Evolutionary conservation across 2,329 filamentous ascomycete species (phyloP).

Genomic region (Cadophora gregata): DNA sequence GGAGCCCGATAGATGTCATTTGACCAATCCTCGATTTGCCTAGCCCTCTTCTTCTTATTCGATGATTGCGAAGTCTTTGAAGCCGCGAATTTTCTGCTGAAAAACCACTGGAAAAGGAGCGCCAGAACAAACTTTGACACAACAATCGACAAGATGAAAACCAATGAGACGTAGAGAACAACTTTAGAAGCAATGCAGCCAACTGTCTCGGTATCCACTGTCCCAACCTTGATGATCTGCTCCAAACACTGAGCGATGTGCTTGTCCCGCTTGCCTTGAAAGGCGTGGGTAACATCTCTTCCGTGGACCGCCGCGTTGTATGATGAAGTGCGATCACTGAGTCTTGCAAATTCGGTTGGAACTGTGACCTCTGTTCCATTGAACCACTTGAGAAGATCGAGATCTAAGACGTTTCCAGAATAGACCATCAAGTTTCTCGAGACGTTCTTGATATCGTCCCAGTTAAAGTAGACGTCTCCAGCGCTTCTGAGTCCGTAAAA

Average conservation of each 20-base stretch:
- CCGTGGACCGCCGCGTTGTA: slow-evolving; percentile 73
- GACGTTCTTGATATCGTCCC: slow-evolving; percentile 89
- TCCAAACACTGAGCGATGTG: slow-evolving; percentile 84
- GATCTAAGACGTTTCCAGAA: slow-evolving; percentile 89
- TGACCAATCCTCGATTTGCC: slow-evolving; percentile 97
- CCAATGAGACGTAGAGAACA: slow-evolving; percentile 90
- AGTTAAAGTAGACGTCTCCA: slow-evolving; percentile 94
- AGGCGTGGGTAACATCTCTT: slow-evolving; percentile 86
- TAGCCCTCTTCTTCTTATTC: slow-evolving; percentile 82
- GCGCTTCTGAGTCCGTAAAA: slow-evolving; percentile 77
- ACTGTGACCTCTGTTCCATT: slow-evolving; percentile 79
- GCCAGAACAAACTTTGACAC: slow-evolving; percentile 86
- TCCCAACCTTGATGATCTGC: slow-evolving; percentile 94
- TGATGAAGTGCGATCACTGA: slow-evolving; percentile 69
- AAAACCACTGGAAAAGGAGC: slow-evolving; percentile 94
- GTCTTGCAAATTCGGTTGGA: slow-evolving; percentile 78
- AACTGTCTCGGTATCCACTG: slow-evolving; percentile 92
- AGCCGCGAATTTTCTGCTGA: slow-evolving; percentile 84
- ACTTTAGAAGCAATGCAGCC: slow-evolving; percentile 98
- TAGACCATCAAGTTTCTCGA: slow-evolving; percentile 93
- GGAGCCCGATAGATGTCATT: slow-evolving; percentile 96
- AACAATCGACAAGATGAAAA: slow-evolving; percentile 91
- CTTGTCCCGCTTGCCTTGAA: slow-evolving; percentile 81
- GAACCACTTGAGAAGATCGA: slow-evolving; percentile 90
- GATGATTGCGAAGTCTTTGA: slow-evolving; percentile 82